Evolutionary conservation across 306 rosid species (phyloP), one percentile per base, ranked within the genome.

Genomic region (Malus orientalis): DNA sequence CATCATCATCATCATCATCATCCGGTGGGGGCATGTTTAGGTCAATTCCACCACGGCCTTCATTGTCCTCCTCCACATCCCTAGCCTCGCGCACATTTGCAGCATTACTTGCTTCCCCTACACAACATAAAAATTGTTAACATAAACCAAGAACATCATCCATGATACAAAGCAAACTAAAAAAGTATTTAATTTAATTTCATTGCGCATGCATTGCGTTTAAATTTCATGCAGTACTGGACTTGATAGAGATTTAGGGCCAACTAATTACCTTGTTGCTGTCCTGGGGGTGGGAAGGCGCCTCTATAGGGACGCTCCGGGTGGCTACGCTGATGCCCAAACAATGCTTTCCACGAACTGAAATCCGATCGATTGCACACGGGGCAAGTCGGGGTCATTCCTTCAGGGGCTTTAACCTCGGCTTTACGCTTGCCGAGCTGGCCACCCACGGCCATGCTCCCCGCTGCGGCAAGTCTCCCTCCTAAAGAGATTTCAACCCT

Each of bases 301-400:
- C 86, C 86, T 1, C 79, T 69, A 62, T 77, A 79, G 5, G 65
- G 58, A 16, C 85, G 71, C 2, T 79, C 84, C 0, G 86, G 84
- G 53, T 85, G 86, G 3, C 74, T 75, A 3, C 84, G 63, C 75
- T 81, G 47, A 4, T 85, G 88, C 5, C 84, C 88, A 1, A 79
- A 85, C 4, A 85, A 47, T 0, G 83, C 83, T 72, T 78, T 85
- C 85, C 85, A 81, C 2, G 85, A 78, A 6, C 8, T 4, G 20
- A 45, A 69, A 11, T 49, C n/a, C 4, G 69, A 20, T 12, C 70
- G 23, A 19, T 33, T 20, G 70, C 70, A 66, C 13, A 66, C 70
- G 49, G 49, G n/a, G 70, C 70, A 66, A 20, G 33, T n/a, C 25
- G 70, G 70, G 49, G 15, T 64, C 69, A 64, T 13, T 64, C 69